phyloP scores from a whole-genome alignment of 1,284 basidiomycete genomes.

The Inonotus hispidus region DNA sequence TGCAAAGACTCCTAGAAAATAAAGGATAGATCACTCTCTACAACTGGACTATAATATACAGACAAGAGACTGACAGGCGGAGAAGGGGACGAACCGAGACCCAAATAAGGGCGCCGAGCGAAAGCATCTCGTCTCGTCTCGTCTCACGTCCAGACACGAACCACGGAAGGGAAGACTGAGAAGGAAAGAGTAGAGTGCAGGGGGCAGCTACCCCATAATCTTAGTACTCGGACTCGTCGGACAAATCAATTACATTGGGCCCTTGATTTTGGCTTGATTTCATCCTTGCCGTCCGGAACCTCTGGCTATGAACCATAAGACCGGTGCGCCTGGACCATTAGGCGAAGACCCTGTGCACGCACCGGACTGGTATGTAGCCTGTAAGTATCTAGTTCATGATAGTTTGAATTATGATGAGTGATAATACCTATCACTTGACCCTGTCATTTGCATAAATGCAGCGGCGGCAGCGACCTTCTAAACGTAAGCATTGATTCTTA shows the following conservation, averaged over 20 bases:
- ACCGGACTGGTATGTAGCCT: background rate
- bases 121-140: constrained; percentile 23
- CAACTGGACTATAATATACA: constrained; percentile 4
- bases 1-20: constrained; percentile 44
- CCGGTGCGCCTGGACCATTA: constrained; percentile 36
- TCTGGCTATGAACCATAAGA: constrained; percentile 52
- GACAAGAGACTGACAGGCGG: constrained; percentile 41
- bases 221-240: background rate
- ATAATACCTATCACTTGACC: no score
- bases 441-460: no score
- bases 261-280: no score
- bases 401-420: no score
- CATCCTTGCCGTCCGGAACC: constrained; percentile 42
- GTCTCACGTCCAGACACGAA: background rate
- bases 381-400: no score
- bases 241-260: background rate
- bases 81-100: constrained; percentile 54
- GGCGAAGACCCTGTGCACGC: no score
- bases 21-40: background rate
- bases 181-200: background rate
- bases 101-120: constrained; percentile 45
- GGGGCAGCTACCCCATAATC: background rate
- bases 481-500: no score
- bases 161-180: background rate
- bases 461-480: no score